phyloP scores from a whole-genome alignment of 2,329 filamentous ascomycete genomes.

The Neofusicoccum kwambonambiense region DNA sequence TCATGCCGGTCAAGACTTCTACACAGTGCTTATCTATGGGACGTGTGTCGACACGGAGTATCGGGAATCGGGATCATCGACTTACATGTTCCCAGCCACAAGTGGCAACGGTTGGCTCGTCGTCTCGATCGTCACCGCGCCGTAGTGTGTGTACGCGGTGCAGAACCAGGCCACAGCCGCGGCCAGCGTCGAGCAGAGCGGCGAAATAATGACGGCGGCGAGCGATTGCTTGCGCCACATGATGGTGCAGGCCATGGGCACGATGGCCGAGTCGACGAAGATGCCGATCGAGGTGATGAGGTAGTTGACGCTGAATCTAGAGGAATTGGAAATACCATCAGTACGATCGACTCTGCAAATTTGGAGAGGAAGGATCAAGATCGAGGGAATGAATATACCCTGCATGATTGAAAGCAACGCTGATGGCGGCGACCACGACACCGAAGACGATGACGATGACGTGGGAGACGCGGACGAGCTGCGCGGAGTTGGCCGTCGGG shows the following conservation, averaged over 20 bases:
- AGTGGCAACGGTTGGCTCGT: slow-evolving; percentile 25
- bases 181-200: slow-evolving; percentile 51
- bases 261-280: slow-evolving; percentile 43
- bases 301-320: slow-evolving; percentile 21
- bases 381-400: neutral
- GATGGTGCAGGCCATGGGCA: slow-evolving; percentile 39
- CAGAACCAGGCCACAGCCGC: slow-evolving; percentile 46
- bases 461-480: slow-evolving; percentile 42
- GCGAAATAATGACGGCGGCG: slow-evolving; percentile 50
- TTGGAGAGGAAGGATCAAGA: too few relatives aligned
- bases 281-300: slow-evolving; percentile 37
- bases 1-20: too few relatives aligned
- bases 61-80: neutral
- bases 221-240: slow-evolving; percentile 43
- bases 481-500: slow-evolving; percentile 34
- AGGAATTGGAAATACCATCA: too few relatives aligned
- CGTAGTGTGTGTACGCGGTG: slow-evolving; percentile 33
- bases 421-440: slow-evolving; percentile 37
- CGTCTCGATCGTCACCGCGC: slow-evolving; percentile 32
- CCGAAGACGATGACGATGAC: slow-evolving; percentile 42
- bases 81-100: slow-evolving; percentile 25
- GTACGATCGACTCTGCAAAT: too few relatives aligned
- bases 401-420: slow-evolving; percentile 27
- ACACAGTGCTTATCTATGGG: too few relatives aligned
- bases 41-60: too few relatives aligned